Base-by-base conservation (phyloP, 805 yeast genomes). In the Saturnispora dispora region DNA sequence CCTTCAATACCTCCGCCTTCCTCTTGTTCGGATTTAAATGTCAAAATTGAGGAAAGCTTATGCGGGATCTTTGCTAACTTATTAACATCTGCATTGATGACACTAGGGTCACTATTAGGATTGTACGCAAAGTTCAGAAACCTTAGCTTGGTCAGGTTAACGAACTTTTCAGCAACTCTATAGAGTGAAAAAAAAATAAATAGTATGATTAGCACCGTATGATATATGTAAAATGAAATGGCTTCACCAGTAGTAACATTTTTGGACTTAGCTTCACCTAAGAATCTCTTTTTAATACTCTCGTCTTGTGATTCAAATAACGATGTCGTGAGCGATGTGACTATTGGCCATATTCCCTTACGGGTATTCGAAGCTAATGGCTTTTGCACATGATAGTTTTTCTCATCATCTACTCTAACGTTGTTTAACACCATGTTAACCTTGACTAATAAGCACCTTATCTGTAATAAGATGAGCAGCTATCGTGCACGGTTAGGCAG, bases 1-100 rank as follows among this genome's bases (percentile, higher is more conserved):
- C 95, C 96, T 54, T 83, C 87, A 42, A 84, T 66, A 2, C 97
- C 97, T 32, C 96, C 96, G 53, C 89, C 91, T 59, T 88, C 95
- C 58, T 83, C 91, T 55, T 84, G 86, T 52, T 81, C 88, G 27
- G 83, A 76, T 61, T 81, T 82, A 63, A 82, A 75, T 58, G 79
- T 82, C 52, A 93, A 68, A n/a, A 91, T 81, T 20, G 86, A 81
- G 8, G 95, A 84, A 22, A 93, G 60, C 47, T 85, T 76, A 56
- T 74, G 77, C 3, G 99, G 99, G 23, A 88, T 75, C 66, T 93
- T 93, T 42, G 75, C 63, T 51, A 91, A 70, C 59, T 79, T 78
- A 54, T 71, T 72, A 36, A 88, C 88, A 68, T 91, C 98, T 55
- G 83, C 83, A 57, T 95, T 80, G 56, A 91, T 88, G 51, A 89